phyloP scores from a whole-genome alignment of 2,329 filamentous ascomycete species.

The Hirsutella thompsonii region DNA sequence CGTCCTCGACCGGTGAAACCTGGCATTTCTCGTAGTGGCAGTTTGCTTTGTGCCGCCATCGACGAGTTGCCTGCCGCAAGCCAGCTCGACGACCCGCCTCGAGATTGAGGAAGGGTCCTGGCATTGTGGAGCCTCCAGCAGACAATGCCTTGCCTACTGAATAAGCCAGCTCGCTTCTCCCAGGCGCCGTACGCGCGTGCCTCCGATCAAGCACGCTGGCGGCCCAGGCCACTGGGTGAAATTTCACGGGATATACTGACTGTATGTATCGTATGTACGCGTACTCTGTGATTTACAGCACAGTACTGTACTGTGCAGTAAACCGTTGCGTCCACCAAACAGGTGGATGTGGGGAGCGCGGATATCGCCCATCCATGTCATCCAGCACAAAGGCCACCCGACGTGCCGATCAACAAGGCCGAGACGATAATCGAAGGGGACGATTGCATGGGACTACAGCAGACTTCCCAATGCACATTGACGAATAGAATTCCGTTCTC shows the following conservation, averaged over 20 bases:
- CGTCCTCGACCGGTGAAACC: neutral
- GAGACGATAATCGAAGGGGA: neutral
- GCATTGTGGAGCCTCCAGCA: too few relatives aligned
- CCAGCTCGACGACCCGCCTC: neutral
- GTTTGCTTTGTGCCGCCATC: neutral
- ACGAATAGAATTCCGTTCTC: neutral
- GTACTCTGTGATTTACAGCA: too few relatives aligned
- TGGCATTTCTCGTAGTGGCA: neutral
- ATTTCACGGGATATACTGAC: too few relatives aligned
- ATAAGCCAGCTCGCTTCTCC: too few relatives aligned
- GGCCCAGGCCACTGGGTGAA: too few relatives aligned
- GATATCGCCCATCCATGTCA: neutral
- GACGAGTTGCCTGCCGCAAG: neutral
- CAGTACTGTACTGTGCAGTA: too few relatives aligned
- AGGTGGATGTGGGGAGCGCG: neutral
- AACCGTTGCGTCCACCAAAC: too few relatives aligned
- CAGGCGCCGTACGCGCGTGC: too few relatives aligned
- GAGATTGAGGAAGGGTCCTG: neutral
- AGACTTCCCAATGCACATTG: neutral
- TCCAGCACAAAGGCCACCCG: neutral
- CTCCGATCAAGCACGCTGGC: too few relatives aligned
- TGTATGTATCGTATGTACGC: too few relatives aligned
- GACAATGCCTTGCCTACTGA: too few relatives aligned
- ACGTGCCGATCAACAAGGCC: conserved; percentile 1
- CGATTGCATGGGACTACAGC: neutral